Base-by-base conservation (phyloP, 2,329 filamentous ascomycete genomes). In the Fusarium subtropicale region DNA sequence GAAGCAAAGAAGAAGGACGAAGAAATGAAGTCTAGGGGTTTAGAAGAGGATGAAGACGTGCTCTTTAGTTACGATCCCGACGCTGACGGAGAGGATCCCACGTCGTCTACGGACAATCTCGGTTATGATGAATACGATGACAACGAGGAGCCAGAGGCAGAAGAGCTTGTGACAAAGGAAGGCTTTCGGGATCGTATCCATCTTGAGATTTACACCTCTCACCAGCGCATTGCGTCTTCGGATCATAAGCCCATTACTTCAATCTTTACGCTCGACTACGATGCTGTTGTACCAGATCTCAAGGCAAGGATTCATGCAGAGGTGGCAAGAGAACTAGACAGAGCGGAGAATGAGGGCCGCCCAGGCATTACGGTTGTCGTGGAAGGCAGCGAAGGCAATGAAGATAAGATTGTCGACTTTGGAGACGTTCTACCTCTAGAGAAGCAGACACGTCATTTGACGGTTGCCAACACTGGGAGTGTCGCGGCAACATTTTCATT, bases 211-310 rank as follows among this genome's bases (percentile, higher is more conserved):
- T 99, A 99, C 77, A 89, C 90, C 1, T 95, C 94, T 1, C 93
- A 98, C 75, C 96, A 98, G 78, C 87, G 92, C 20, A 90, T 99
- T 26, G 87, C 92, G 18, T 97, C 95, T 1, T 98, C 95, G 0
- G 96, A 99, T 74, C 96, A 99, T 80, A 99, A 99, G 77, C 97
- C 96, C 0, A 82, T 99, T 3, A 88, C 90, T 61, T 93, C 94
- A 1, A 83, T 94, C 1, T 98, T 98, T 76, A 91, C 88, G 0
- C 80, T 99, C 10, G 90, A 91, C 45, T 97, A 96, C 76, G 92
- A 97, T 66, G 91, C 92, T 1, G 92, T 97, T 1, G 89, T 97
- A 0, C 92, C 94, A 0, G 90, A 95, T 30, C 82, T 97, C 28
- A 97, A 97, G 77, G 88, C 93, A 2, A 91, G 89, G 66, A 85